Evolutionary conservation across 1,139 yeast genomes (phyloP).

Genomic region (Yamadazyma diospyri): DNA sequence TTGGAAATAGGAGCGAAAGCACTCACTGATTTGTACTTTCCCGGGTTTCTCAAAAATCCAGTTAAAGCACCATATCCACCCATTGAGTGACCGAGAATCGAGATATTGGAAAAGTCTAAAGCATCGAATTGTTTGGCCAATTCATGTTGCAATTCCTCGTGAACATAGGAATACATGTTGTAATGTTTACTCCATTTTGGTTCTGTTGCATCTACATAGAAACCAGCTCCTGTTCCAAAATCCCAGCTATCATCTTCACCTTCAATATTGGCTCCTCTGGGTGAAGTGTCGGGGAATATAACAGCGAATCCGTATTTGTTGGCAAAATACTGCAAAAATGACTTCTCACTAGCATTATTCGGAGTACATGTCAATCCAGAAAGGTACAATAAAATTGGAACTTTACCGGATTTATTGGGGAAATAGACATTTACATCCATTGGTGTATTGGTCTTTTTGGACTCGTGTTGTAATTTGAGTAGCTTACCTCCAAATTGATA

Average conservation of each 20-base stretch:
- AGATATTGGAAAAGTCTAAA: constrained; percentile 55
- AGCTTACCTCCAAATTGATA: constrained; percentile 73
- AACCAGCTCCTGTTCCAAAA: constrained; percentile 95
- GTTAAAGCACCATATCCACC: constrained; percentile 94
- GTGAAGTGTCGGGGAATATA: constrained; percentile 95
- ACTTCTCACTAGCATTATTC: constrained; percentile 92
- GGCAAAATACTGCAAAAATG: constrained; percentile 81
- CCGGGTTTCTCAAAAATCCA: constrained; percentile 72
- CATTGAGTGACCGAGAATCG: constrained; percentile 95
- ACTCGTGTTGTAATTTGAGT: constrained; percentile 70
- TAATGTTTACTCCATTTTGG: constrained; percentile 72
- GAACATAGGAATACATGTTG: constrained; percentile 83
- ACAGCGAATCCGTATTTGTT: constrained; percentile 79
- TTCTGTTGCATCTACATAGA: constrained; percentile 79
- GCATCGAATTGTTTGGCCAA: constrained; percentile 45
- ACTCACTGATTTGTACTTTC: constrained; percentile 72
- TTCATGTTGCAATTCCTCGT: constrained; percentile 60
- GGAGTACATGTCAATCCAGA: constrained; percentile 95
- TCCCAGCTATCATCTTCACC: constrained; percentile 88
- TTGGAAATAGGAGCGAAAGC: constrained; percentile 91
- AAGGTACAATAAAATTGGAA: constrained; percentile 76
- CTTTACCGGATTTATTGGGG: constrained; percentile 28
- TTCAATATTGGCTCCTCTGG: constrained; percentile 80
- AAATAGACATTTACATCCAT: constrained; percentile 85
- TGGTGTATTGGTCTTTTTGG: constrained; percentile 58